Evolutionary conservation across 345 rosid genomes (phyloP), one percentile per base, ranked within the genome.

Genomic region (Eucalyptus curtisii): DNA sequence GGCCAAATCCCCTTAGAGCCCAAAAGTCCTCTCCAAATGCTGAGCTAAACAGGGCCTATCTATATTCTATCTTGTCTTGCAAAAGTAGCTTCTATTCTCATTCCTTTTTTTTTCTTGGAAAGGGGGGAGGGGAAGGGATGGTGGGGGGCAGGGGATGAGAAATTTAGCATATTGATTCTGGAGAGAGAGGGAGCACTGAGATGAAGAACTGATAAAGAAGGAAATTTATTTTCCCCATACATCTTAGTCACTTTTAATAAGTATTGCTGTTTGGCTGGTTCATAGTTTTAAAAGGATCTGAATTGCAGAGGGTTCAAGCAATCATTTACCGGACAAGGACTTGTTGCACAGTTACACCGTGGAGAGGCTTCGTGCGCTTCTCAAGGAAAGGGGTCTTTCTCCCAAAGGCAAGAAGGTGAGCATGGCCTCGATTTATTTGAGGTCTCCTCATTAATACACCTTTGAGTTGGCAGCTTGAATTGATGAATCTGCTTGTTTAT

Each of bases 291-390:
- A 30, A 10, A 20, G 64, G 49, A 40, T 86, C 87, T 79, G 49
- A 33, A 42, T 55, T 88, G 88, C 93, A 96, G 99, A 94, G 86
- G 98, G 95, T 71, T 94, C 98, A 10, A 93, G 91, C 91, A 92
- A 93, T 93, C 93, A 91, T 61, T n/a, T 93, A 79, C 89, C 91
- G 47, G 97, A 96, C 57, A 95, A 87, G 92, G 97, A 96, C 71
- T 91, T 92, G 85, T 91, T 92, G 85, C 95, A 94, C 89, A 93
- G 95, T 90, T 92, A 95, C 90, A 97, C 97, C 3, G 98, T 96
- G 11, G 99, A 97, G 91, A 94, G 93, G 92, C 99, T 97, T 6
- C 98, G 99, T 12, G 96, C 94, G 22, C 96, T 96, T 88, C 95
- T 97, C 79, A 97, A 93, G 91, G 98, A 95, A 90, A 92, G 89